Evolutionary conservation across 2,329 filamentous ascomycete genomes (phyloP), one percentile per base, ranked within the genome.

Genomic region (Neopestalotiopsis sp.): DNA sequence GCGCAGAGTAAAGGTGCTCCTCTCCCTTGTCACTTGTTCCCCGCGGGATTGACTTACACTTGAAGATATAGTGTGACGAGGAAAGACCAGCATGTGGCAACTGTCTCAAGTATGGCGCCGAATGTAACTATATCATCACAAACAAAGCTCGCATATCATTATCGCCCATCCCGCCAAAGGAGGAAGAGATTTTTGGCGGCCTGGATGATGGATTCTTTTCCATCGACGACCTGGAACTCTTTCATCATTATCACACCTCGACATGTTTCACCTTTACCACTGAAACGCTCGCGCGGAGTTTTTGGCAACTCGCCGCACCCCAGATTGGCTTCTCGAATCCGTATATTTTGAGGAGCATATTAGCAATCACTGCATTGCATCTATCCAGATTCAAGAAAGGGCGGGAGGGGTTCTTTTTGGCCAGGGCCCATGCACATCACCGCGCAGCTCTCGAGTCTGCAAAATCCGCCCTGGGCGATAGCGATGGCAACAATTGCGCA

Each of bases 161-260:
- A 3, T 34, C 34, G 28, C 45, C 49, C 1, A 56, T 28, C 7
- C 24, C 28, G 5, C 4, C 9, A 13, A 9, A 20, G 9, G 2
- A 32, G 12, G 49, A 24, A 24, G 14, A 7, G 6, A 2, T 38
- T 10, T 38, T 6, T 5, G 2, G 6, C 34, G 34, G 10, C 10
- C 34, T 24, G 24, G 4, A 38, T 28, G 17, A 34, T 57, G 63
- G 24, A 24, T 24, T 24, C 12, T 57, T 66, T 17, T 56, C 49
- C 2, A 38, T 57, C 10, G n/a, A 42, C 12, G 80, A 82, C 62
- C 71, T 83, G 17, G 81, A 83, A 66, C 74, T 83, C 2, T 73
- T 84, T 1, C 81, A 83, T 65, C 79, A 83, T 68, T 83, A 78
- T 68, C 75, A 75, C 38, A 78, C 76, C 1, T 80, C 79, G 7